Base-by-base conservation (phyloP, 2,329 filamentous ascomycete genomes). In the Trichoderma citrinoviride region DNA sequence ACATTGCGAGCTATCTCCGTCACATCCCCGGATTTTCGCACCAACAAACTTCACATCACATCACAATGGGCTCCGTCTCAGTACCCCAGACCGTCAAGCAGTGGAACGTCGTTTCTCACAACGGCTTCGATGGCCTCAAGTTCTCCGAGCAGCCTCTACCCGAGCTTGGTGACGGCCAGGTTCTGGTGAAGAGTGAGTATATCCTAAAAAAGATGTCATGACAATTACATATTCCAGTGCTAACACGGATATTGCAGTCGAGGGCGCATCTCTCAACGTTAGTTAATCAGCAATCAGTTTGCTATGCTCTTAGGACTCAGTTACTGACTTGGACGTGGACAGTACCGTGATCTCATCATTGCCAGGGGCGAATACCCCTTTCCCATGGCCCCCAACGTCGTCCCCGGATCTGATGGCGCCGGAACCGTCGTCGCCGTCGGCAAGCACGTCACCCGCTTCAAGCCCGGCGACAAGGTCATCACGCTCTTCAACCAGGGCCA, bases 131-230 rank as follows among this genome's bases (percentile, higher is more conserved):
- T 53, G 80, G 79, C 47, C 80, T 92, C 44, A 76, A 81, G 70
- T 83, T 85, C 70, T 77, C 82, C 66, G 81, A 86, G 69, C 77
- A 83, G 54, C 81, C 81, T 1, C 72, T 91, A 3, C 87, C 88
- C 15, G 77, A 85, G 68, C 72, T 89, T 1, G 89, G 89, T 53
- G 89, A 92, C 62, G 84, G 85, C 67, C 87, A 93, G 27, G 89
- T 92, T 6, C 81, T 93, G 40, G 86, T 93, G 70, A 90, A 89
- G 75, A 44, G 8, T 52, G 10, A 33, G 49, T 23, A 37, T 7
- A n/a, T 17, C 10, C 14, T 62, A 6, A 15, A 5, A 23, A 3
- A 5, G 17, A 3, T 8, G 2, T 10, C 7, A 23, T 3, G 23
- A 17, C 27, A 40, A 25, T 10, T 12, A 8, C 33, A 37, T 14